phyloP scores from a whole-genome alignment of 805 yeast genomes.

The Lipomyces kockii region DNA sequence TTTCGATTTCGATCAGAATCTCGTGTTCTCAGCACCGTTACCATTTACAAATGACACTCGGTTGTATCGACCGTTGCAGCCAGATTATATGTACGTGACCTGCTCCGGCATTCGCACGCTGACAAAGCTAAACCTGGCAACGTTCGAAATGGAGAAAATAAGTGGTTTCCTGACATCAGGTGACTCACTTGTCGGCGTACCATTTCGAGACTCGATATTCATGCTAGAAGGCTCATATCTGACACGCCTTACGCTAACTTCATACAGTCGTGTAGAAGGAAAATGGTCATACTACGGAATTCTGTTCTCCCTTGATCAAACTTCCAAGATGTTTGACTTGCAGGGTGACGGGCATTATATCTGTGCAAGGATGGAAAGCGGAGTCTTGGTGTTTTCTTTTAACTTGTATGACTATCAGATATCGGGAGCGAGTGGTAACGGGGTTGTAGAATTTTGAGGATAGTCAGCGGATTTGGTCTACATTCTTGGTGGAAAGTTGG shows the following conservation, averaged over 20 bases:
- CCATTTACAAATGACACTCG: constrained; percentile 25
- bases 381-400: constrained; percentile 33
- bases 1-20: constrained; percentile 31
- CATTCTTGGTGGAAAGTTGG: background rate
- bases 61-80: constrained; percentile 27
- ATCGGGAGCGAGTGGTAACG: constrained; percentile 11
- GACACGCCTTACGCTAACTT: constrained; percentile 31
- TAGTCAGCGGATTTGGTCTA: background rate
- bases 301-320: constrained; percentile 34
- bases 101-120: constrained; percentile 36
- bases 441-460: constrained; percentile 12
- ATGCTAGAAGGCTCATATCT: constrained; percentile 37
- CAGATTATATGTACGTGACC: constrained; percentile 28
- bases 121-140: constrained; percentile 22
- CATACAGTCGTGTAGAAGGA: constrained; percentile 23
- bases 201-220: constrained; percentile 35
- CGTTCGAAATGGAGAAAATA: constrained; percentile 14
- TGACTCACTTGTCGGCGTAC: constrained; percentile 36
- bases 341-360: constrained; percentile 38
- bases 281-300: constrained; percentile 37
- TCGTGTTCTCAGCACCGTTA: constrained; percentile 21
- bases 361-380: constrained; percentile 36
- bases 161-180: constrained; percentile 36
- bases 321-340: constrained; percentile 35
- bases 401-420: constrained; percentile 33